Conservation (phyloP, 805 yeast genomes). For the Candida railenensis region DNA sequence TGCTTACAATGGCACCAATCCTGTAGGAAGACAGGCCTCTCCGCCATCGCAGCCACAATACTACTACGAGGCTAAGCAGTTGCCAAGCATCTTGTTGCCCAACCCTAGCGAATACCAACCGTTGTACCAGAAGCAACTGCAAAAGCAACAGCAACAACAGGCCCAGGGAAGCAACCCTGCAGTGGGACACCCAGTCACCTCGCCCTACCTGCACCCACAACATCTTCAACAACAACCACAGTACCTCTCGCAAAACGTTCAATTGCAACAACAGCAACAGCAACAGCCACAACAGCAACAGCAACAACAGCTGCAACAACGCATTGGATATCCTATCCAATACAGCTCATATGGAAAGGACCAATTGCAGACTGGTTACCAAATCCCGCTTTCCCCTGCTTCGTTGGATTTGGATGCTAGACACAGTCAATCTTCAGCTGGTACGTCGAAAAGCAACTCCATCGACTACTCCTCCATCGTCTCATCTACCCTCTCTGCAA, state of each 20-base stretch:
- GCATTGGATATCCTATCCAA: neutral
- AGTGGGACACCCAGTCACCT: neutral
- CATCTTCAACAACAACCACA: neutral
- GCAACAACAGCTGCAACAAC: constrained; percentile 2
- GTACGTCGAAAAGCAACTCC: constrained; percentile 4
- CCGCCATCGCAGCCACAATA: neutral
- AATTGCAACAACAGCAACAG: constrained; percentile 2
- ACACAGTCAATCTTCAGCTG: constrained; percentile 3
- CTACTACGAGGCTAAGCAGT: neutral
- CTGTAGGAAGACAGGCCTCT: neutral
- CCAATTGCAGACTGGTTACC: neutral
- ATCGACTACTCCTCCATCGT: constrained; percentile 37
- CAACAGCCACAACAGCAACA: constrained; percentile 4
- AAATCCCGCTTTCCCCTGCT: constrained; percentile 2
- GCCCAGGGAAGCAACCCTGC: neutral
- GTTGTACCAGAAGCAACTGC: neutral
- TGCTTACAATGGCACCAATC: neutral
- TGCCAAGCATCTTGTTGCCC: neutral
- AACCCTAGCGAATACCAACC: neutral
- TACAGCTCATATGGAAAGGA: neutral
- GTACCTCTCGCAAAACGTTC: neutral
- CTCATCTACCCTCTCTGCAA: constrained; percentile 32
- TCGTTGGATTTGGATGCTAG: constrained; percentile 4
- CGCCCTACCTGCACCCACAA: neutral
- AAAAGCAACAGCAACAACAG: neutral